These are phyloP conservation scores for Penicillium odoratum DNA, from an alignment of 495 filamentous ascomycete species.

Conservation along the genomic window DNA sequence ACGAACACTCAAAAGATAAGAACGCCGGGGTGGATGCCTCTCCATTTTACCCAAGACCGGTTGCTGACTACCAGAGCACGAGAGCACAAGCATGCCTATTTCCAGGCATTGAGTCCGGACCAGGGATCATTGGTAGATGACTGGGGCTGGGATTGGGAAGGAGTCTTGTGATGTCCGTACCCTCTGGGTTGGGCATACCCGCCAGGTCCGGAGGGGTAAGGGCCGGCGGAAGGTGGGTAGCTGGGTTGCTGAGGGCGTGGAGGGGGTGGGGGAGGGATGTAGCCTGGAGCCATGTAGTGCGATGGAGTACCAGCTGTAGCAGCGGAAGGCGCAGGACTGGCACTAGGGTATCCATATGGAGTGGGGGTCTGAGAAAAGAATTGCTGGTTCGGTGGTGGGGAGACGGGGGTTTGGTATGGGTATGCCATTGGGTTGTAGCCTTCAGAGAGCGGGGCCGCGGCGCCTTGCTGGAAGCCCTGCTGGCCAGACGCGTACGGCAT, in stretches of 20 bases:
- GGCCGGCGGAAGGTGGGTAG: constrained; percentile 56
- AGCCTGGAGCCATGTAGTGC: constrained; percentile 66
- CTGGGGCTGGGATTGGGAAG: constrained; percentile 47
- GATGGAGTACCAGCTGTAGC: constrained; percentile 21
- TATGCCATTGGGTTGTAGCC: constrained; percentile 59
- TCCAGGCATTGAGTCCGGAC: constrained; percentile 87
- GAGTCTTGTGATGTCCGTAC: constrained; percentile 40
- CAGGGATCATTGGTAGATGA: constrained; percentile 64
- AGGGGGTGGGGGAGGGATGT: constrained; percentile 88
- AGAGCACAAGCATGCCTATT: constrained; percentile 40
- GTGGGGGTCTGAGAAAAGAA: constrained; percentile 43
- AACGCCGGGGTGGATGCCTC: constrained; percentile 19
- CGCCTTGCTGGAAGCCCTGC: constrained; percentile 49
- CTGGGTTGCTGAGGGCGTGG: constrained; percentile 76
- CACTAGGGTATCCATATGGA: constrained; percentile 37
- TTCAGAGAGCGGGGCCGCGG: constrained; percentile 45
- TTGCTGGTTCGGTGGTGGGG: constrained; percentile 46
- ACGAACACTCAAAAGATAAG: neutral
- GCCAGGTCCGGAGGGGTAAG: constrained; percentile 59
- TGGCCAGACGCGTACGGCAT: constrained; percentile 29
- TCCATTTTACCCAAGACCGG: constrained; percentile 3
- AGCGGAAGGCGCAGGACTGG: constrained; percentile 36
- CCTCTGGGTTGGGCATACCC: constrained; percentile 55
- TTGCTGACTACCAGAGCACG: neutral
- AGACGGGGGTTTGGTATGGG: constrained; percentile 48